Conservation (phyloP, 2,329 filamentous ascomycete species). For the Colletotrichum sp. region DNA sequence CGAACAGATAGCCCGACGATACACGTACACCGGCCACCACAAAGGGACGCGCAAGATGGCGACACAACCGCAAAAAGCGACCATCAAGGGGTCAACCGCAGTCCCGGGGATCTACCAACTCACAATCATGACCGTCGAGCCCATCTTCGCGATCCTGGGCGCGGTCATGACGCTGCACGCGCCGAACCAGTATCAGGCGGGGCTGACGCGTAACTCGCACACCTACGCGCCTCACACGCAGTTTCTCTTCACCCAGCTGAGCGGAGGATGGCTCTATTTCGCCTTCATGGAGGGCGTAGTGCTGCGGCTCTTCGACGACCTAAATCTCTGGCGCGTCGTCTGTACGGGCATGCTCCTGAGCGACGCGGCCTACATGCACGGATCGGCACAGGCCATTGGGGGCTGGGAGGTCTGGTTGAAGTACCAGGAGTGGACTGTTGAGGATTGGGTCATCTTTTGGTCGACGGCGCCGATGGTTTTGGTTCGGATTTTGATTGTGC, state of each 20-base stretch:
- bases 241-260: constrained; percentile 36
- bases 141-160: constrained; percentile 35
- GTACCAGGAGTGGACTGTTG: constrained; percentile 30
- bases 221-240: constrained; percentile 23
- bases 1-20: background rate
- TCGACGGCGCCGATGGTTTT: constrained; percentile 31
- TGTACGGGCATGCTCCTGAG: constrained; percentile 40
- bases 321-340: constrained; percentile 37
- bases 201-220: constrained; percentile 30
- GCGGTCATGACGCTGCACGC: constrained; percentile 30
- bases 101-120: constrained; percentile 36
- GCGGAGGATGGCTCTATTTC: constrained; percentile 37
- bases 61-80: background rate
- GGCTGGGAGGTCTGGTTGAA: constrained; percentile 32
- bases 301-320: constrained; percentile 35
- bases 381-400: constrained; percentile 36
- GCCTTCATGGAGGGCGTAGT: constrained; percentile 41
- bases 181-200: constrained; percentile 31
- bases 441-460: constrained; percentile 31
- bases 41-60: background rate
- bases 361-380: constrained; percentile 32
- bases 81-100: constrained; percentile 22
- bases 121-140: constrained; percentile 37
- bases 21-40: background rate
- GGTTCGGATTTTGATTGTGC: constrained; percentile 31